phyloP scores from a whole-genome alignment of 768 basidiomycete genomes.

The Boletus subcaerulescens region DNA sequence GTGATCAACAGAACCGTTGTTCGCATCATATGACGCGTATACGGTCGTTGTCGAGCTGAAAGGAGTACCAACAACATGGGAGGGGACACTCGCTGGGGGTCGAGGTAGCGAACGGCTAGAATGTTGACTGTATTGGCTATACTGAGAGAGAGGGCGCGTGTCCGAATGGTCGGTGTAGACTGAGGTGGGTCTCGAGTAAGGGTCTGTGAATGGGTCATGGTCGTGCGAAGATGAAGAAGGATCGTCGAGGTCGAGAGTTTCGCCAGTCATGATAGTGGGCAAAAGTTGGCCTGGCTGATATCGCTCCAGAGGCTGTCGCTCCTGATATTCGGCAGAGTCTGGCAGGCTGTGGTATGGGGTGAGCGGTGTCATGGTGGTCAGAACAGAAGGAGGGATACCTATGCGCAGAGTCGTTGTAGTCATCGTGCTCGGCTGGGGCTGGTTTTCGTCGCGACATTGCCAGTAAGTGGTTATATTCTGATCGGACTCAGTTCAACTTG shows the following conservation, averaged over 20 bases:
- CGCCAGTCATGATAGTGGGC: constrained; percentile 61
- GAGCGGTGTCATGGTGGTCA: background rate
- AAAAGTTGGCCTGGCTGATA: constrained; percentile 64
- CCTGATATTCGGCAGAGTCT: constrained; percentile 7
- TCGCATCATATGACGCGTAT: constrained; percentile 6
- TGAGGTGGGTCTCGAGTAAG: constrained; percentile 28
- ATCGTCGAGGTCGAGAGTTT: constrained; percentile 54
- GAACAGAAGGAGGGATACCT: constrained; percentile 1
- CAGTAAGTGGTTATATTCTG: background rate
- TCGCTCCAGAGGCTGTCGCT: constrained; percentile 28
- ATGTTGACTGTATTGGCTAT: constrained; percentile 37
- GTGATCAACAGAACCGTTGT: constrained; percentile 45
- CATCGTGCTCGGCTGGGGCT: constrained; percentile 7
- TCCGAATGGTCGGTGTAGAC: constrained; percentile 27
- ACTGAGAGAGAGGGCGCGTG: constrained; percentile 31
- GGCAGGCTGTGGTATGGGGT: constrained; percentile 1
- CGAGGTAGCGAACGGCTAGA: constrained; percentile 30
- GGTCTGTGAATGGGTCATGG: constrained; percentile 29
- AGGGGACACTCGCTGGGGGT: constrained; percentile 12
- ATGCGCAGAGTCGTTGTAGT: background rate
- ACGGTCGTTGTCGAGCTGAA: constrained; percentile 19
- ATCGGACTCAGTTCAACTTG: background rate
- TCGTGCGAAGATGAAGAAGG: constrained; percentile 28
- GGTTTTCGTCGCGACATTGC: constrained; percentile 25
- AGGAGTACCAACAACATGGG: constrained; percentile 22